Conservation (phyloP, 2,329 filamentous ascomycete species). For the Byssochlamys sp. region DNA sequence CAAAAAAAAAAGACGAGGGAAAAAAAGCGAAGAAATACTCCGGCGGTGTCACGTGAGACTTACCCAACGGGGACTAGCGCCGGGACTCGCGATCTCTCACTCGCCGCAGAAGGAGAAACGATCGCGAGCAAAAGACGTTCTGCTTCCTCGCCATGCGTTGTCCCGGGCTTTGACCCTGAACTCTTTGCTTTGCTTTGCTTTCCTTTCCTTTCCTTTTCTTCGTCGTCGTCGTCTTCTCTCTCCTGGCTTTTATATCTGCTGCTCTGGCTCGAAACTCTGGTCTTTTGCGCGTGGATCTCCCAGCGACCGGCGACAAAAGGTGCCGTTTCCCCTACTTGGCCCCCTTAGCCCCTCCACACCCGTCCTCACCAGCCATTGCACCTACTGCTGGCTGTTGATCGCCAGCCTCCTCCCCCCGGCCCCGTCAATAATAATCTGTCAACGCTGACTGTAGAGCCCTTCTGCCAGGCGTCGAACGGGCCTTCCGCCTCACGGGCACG, state of each 20-base stretch:
- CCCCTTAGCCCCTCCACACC: slow-evolving; percentile 27
- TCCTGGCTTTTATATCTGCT: neutral
- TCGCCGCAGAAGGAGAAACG: slow-evolving; percentile 3
- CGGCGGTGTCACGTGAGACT: slow-evolving; percentile 6
- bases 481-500: slow-evolving; percentile 12
- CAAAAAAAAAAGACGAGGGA: slow-evolving; percentile 10
- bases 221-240: slow-evolving; percentile 12
- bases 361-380: slow-evolving; percentile 10
- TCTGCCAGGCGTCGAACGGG: slow-evolving; percentile 11
- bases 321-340: slow-evolving; percentile 11
- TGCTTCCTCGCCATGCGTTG: neutral
- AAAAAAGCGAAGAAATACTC: slow-evolving; percentile 8
- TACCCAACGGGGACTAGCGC: slow-evolving; percentile 3
- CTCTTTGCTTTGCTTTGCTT: slow-evolving; percentile 17
- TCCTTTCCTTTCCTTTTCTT: slow-evolving; percentile 13
- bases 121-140: slow-evolving; percentile 3
- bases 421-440: slow-evolving; percentile 9
- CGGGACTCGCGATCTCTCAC: neutral
- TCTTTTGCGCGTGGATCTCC: neutral
- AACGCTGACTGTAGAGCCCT: slow-evolving; percentile 6
- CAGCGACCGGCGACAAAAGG: slow-evolving; percentile 3
- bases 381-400: slow-evolving; percentile 7
- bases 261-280: neutral
- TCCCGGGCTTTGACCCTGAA: slow-evolving; percentile 11
- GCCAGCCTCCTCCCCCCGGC: slow-evolving; percentile 8